Percentiles rank a stretch among this genome's conserved stretches.
Conservation (phyloP, 352 stramenopile genomes). For the Ophiocytium majus region DNA sequence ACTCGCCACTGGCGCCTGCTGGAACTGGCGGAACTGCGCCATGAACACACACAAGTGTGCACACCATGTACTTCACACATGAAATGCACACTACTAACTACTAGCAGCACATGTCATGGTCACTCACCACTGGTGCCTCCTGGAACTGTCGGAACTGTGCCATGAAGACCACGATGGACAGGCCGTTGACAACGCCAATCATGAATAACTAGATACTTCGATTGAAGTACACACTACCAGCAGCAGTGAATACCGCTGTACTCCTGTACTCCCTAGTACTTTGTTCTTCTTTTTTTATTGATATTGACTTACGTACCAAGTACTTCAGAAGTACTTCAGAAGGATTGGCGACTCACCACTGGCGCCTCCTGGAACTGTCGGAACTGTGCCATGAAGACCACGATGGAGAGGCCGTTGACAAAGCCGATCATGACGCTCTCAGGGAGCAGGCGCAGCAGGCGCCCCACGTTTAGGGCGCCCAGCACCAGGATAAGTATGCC, state of each 20-base stretch:
- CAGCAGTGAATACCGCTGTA: no score
- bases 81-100: not conserved
- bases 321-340: no score
- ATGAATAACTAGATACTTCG: no score
- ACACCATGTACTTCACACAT: not conserved
- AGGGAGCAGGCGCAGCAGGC: slow-evolving; percentile 85
- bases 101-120: no score
- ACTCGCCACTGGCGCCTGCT: slow-evolving; percentile 22
- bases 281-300: no score
- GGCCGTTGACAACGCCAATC: slow-evolving; percentile 90
- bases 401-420: slow-evolving; percentile 86
- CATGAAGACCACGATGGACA: slow-evolving; percentile 88
- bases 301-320: no score
- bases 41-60: slow-evolving; percentile 70
- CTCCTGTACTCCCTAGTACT: no score
- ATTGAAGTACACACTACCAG: no score
- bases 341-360: no score
- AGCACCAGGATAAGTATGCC: slow-evolving; percentile 85
- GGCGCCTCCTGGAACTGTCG: slow-evolving; percentile 69
- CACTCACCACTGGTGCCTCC: not conserved
- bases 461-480: slow-evolving; percentile 74
- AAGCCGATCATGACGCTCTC: slow-evolving; percentile 91
- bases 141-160: slow-evolving; percentile 85
- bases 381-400: slow-evolving; percentile 90
- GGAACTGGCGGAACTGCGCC: slow-evolving; percentile 84